These are phyloP conservation scores for Emericellopsis terricola DNA, from an alignment of 495 filamentous ascomycete species.

Conservation along the genomic window DNA sequence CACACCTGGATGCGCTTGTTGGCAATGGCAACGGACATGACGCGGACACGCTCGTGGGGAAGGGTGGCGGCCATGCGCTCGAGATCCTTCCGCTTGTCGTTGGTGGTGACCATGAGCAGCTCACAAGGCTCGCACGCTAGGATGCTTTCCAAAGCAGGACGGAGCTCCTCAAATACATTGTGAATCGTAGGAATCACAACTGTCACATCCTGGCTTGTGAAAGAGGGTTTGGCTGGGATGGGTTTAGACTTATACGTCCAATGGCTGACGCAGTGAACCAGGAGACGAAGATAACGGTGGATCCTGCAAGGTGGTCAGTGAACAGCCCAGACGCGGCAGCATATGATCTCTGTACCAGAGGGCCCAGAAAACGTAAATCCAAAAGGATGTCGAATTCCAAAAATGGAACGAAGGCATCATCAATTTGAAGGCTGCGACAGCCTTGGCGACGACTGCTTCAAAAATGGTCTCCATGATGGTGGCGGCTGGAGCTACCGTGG, in stretches of 20 bases:
- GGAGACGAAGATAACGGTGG: slow-evolving; percentile 32
- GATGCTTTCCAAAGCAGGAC: slow-evolving; percentile 32
- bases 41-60: slow-evolving; percentile 18
- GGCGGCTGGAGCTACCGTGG: not conserved
- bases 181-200: slow-evolving; percentile 40
- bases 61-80: slow-evolving; percentile 23
- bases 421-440: not conserved
- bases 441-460: slow-evolving; percentile 1
- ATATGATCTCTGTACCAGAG: slow-evolving; percentile 15
- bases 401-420: slow-evolving; percentile 16
- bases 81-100: slow-evolving; percentile 28
- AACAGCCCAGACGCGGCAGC: not conserved
- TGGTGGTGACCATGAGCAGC: slow-evolving; percentile 36
- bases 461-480: slow-evolving; percentile 1
- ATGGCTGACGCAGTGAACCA: slow-evolving; percentile 32
- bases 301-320: slow-evolving; percentile 12
- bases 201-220: slow-evolving; percentile 32
- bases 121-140: slow-evolving; percentile 31
- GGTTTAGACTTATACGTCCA: slow-evolving; percentile 30
- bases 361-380: slow-evolving; percentile 17
- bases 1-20: slow-evolving; percentile 81
- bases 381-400: slow-evolving; percentile 17
- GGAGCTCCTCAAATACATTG: slow-evolving; percentile 33
- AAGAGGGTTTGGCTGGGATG: slow-evolving; percentile 22
- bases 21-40: slow-evolving; percentile 21